phyloP scores from a whole-genome alignment of 2,329 filamentous ascomycete species.

The Apiospora malaysiana region DNA sequence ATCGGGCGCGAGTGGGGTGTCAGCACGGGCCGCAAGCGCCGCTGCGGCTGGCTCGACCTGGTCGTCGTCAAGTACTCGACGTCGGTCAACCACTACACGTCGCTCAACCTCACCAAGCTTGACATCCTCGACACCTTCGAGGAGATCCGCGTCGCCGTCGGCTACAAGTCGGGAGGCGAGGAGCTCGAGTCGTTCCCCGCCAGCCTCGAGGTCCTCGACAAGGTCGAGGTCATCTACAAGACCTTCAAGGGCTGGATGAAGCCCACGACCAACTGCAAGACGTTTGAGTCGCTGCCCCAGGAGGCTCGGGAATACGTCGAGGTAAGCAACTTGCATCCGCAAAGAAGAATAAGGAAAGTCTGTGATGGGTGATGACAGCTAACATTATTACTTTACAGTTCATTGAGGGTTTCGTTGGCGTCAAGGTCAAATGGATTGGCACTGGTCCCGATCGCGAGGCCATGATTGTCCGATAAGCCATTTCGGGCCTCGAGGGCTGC shows the following conservation, averaged over 20 bases:
- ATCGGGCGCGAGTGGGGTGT: constrained; percentile 40
- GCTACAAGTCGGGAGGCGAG: constrained; percentile 62
- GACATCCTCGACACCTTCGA: constrained; percentile 77
- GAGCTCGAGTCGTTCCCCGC: constrained; percentile 68
- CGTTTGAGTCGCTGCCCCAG: constrained; percentile 66
- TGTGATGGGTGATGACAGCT: constrained; percentile 19
- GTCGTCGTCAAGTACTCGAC: constrained; percentile 76
- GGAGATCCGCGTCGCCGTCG: constrained; percentile 75
- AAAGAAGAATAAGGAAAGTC: constrained; percentile 54
- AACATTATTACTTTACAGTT: constrained; percentile 41
- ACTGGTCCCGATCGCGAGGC: constrained; percentile 69
- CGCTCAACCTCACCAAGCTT: constrained; percentile 53
- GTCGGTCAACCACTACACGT: constrained; percentile 41
- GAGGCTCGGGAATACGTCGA: constrained; percentile 56
- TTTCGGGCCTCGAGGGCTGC: background rate
- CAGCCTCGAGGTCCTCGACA: constrained; percentile 62
- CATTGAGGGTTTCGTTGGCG: constrained; percentile 70
- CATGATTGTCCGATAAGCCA: constrained; percentile 58
- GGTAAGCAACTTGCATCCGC: constrained; percentile 40
- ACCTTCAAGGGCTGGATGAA: constrained; percentile 74
- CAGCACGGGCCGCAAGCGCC: constrained; percentile 56
- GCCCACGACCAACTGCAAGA: constrained; percentile 64
- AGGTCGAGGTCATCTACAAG: constrained; percentile 69
- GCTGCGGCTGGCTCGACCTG: constrained; percentile 67
- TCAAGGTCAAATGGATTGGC: constrained; percentile 69